phyloP scores from a whole-genome alignment of 495 filamentous ascomycete species.

The Penicillium paradoxum region DNA sequence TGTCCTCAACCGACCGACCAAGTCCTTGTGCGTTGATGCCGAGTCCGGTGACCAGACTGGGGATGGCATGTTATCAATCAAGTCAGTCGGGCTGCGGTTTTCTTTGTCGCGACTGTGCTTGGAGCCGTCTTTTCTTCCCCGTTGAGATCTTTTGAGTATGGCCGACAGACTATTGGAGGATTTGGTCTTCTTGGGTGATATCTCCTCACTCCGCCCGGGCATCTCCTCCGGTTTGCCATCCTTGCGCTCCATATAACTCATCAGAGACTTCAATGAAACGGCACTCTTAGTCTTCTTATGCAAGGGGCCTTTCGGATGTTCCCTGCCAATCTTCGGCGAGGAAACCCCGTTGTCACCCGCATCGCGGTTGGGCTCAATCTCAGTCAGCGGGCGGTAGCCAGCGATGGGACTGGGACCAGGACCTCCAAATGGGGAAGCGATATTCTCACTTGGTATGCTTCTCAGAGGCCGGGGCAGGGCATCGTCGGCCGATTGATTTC shows the following conservation, averaged over 20 bases:
- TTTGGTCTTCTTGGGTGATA: conserved; percentile 75
- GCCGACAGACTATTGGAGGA: conserved; percentile 72
- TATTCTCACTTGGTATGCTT: conserved; percentile 17
- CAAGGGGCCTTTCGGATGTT: conserved; percentile 31
- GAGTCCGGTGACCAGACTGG: conserved; percentile 77
- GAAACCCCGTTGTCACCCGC: conserved; percentile 20
- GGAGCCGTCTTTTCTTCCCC: conserved; percentile 37
- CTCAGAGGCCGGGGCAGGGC: conserved; percentile 15
- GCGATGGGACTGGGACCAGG: conserved; percentile 13
- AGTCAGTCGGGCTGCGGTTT: conserved; percentile 55
- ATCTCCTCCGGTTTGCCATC: conserved; percentile 44
- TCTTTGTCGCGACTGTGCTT: conserved; percentile 66
- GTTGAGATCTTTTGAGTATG: conserved; percentile 43
- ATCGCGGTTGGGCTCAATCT: conserved; percentile 40
- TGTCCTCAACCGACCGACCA: conserved; percentile 17
- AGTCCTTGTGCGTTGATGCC: conserved; percentile 39
- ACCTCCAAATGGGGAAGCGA: conserved; percentile 26
- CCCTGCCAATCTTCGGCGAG: conserved; percentile 18
- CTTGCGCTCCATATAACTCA: conserved; percentile 51
- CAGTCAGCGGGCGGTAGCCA: conserved; percentile 33
- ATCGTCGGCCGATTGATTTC: conserved; percentile 40
- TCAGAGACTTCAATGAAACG: conserved; percentile 59
- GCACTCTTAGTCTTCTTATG: conserved; percentile 65
- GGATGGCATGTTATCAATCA: conserved; percentile 50
- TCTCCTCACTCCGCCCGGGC: conserved; percentile 27